Percentiles rank a stretch among this genome's conserved stretches.
Conservation (phyloP, 1,139 yeast species). For the Diutina rugosa region DNA sequence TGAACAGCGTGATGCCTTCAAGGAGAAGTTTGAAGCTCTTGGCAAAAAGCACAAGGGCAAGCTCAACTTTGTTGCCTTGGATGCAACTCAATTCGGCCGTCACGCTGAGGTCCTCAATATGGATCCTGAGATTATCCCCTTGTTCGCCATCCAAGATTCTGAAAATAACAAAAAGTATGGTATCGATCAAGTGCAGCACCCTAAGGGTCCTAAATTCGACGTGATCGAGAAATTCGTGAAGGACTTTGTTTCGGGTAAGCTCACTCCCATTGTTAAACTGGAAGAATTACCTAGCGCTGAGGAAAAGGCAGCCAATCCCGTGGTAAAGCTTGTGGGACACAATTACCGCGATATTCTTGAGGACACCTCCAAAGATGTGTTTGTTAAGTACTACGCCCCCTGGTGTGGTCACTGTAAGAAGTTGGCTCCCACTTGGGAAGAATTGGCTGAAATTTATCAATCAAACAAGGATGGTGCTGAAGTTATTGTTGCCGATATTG, state of each 20-base stretch:
- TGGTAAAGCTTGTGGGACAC: conserved; percentile 71
- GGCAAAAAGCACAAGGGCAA: conserved; percentile 72
- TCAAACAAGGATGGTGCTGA: conserved; percentile 32
- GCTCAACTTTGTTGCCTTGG: conserved; percentile 79
- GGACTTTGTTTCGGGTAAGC: conserved; percentile 49
- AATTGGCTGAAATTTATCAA: conserved; percentile 58
- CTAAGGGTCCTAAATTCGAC: conserved; percentile 26
- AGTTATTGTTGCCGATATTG: conserved; percentile 74
- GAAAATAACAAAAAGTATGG: conserved; percentile 64
- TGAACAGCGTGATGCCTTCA: conserved; percentile 51
- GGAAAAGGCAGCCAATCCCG: conserved; percentile 62
- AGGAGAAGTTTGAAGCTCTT: conserved; percentile 40
- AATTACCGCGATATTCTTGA: conserved; percentile 61
- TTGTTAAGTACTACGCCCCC: conserved; percentile 93
- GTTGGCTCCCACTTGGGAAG: conserved; percentile 86
- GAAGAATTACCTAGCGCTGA: conserved; percentile 65
- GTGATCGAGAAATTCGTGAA: conserved; percentile 48
- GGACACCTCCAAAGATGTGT: conserved; percentile 68
- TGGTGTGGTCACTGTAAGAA: conserved; percentile 99
- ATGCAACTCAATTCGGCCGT: conserved; percentile 69
- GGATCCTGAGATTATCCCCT: conserved; percentile 72
- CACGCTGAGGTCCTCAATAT: conserved; percentile 86
- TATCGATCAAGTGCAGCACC: conserved; percentile 31
- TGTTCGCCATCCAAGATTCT: conserved; percentile 77
- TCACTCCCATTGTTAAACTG: conserved; percentile 67